Evolutionary conservation across 2,329 filamentous ascomycete species (phyloP).

Genomic region (Xylaria sp.): DNA sequence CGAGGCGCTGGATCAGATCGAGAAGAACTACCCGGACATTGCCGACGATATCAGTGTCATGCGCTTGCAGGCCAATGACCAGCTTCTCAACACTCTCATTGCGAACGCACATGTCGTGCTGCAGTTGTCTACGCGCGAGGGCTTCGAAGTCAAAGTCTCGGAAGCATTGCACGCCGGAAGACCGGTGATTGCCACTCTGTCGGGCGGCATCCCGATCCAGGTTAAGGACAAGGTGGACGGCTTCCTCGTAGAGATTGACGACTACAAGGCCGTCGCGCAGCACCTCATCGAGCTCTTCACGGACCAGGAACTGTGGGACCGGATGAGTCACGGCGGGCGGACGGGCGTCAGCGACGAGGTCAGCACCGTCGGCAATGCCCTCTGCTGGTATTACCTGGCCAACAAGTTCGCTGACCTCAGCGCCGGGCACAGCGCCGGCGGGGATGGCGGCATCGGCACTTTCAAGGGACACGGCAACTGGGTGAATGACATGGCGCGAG

Average conservation of each 20-base stretch:
- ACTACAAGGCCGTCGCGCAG: slow-evolving; percentile 69
- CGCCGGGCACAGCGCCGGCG: slow-evolving; percentile 42
- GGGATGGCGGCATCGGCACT: slow-evolving; percentile 40
- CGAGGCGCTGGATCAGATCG: slow-evolving; percentile 68
- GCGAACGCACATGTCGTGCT: slow-evolving; percentile 73
- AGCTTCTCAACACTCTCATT: slow-evolving; percentile 76
- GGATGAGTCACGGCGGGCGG: slow-evolving; percentile 67
- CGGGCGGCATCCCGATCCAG: slow-evolving; percentile 81
- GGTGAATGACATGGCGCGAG: slow-evolving; percentile 75
- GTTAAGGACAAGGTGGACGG: slow-evolving; percentile 72
- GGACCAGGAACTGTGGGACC: slow-evolving; percentile 63
- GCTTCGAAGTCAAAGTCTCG: slow-evolving; percentile 85
- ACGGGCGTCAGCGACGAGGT: slow-evolving; percentile 78
- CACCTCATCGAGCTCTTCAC: slow-evolving; percentile 69
- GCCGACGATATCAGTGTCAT: slow-evolving; percentile 70
- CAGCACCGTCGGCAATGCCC: slow-evolving; percentile 76
- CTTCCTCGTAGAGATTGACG: slow-evolving; percentile 72
- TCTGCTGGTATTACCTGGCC: slow-evolving; percentile 78
- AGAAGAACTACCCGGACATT: slow-evolving; percentile 64
- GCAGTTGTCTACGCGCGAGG: slow-evolving; percentile 79
- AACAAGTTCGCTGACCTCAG: slow-evolving; percentile 63
- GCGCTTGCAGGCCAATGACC: slow-evolving; percentile 76
- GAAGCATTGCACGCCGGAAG: slow-evolving; percentile 81
- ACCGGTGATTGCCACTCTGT: slow-evolving; percentile 73
- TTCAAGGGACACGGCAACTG: slow-evolving; percentile 64